Evolutionary conservation across 1,284 basidiomycete species (phyloP).

Genomic region (Ustilago esculenta): DNA sequence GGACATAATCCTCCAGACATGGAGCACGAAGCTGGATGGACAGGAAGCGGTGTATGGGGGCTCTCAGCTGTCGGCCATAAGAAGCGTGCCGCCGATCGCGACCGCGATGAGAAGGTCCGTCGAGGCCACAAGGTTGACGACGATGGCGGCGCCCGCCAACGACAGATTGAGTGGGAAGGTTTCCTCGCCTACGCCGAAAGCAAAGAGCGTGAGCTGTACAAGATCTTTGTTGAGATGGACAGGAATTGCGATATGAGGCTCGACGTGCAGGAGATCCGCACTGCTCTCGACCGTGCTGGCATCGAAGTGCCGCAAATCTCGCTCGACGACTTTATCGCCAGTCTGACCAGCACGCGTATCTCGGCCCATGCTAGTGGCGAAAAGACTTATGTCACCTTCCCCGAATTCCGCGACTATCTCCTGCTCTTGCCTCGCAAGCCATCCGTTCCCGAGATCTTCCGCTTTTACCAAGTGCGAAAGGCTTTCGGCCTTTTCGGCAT

Average conservation of each 20-base stretch:
- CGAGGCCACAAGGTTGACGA: conserved; percentile 47
- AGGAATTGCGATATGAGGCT: conserved; percentile 62
- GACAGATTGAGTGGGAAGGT: conserved; percentile 66
- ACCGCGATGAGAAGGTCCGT: conserved; percentile 39
- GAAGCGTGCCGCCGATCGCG: conserved; percentile 47
- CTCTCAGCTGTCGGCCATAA: conserved; percentile 55
- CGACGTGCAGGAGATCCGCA: conserved; percentile 56
- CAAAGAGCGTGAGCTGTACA: conserved; percentile 65
- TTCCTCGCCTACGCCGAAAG: conserved; percentile 65
- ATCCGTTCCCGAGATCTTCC: conserved; percentile 62
- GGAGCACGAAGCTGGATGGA: conserved; percentile 65
- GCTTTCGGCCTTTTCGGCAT: conserved; percentile 65
- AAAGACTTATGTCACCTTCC: conserved; percentile 59
- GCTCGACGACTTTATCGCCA: conserved; percentile 65
- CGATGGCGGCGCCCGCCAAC: conserved; percentile 55
- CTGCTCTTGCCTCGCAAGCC: conserved; percentile 63
- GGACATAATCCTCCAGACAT: conserved; percentile 43
- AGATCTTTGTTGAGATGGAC: conserved; percentile 64
- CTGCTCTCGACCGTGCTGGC: conserved; percentile 58
- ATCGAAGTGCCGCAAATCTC: conserved; percentile 54
- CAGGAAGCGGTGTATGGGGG: conserved; percentile 65
- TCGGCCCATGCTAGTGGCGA: conserved; percentile 21
- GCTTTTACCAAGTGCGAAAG: conserved; percentile 66
- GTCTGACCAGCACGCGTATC: conserved; percentile 51
- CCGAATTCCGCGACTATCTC: conserved; percentile 66